Conservation (phyloP, 202 grass and related monocot species). For the Saccharum hybrid region DNA sequence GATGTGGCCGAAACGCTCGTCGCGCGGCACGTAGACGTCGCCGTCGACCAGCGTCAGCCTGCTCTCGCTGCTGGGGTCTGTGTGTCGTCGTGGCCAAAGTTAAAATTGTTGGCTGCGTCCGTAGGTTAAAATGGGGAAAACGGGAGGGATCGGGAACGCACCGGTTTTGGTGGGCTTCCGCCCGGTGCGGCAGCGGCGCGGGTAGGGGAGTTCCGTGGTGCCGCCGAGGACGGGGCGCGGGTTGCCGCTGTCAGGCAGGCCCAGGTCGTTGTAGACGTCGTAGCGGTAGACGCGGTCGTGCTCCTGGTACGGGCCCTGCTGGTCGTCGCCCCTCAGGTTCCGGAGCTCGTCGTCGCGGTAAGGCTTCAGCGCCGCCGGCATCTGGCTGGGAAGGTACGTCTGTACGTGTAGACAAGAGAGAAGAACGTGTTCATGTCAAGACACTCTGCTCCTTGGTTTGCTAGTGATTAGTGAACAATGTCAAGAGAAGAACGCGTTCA, state of each 20-base stretch:
- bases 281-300: constrained; percentile 61
- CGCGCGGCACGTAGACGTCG: neutral
- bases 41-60: neutral
- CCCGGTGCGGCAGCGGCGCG: constrained; percentile 1
- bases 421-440: too few species aligned
- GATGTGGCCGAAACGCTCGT: constrained; percentile 16
- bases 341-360: constrained; percentile 60
- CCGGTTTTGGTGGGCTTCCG: neutral
- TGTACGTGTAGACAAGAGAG: too few species aligned
- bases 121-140: too few species aligned
- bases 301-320: constrained; percentile 39
- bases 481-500: too few species aligned
- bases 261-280: constrained; percentile 63
- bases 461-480: too few species aligned
- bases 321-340: constrained; percentile 50
- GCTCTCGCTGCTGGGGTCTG: neutral
- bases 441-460: neutral
- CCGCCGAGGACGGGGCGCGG: neutral
- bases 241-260: constrained; percentile 21
- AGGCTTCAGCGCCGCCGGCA: constrained; percentile 35
- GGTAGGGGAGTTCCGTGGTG: neutral
- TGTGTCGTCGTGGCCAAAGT: neutral
- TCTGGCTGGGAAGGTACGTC: constrained; percentile 52
- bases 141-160: too few species aligned
- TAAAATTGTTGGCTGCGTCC: neutral